phyloP scores from a whole-genome alignment of 2,329 filamentous ascomycete species.

The Claviceps sp. region DNA sequence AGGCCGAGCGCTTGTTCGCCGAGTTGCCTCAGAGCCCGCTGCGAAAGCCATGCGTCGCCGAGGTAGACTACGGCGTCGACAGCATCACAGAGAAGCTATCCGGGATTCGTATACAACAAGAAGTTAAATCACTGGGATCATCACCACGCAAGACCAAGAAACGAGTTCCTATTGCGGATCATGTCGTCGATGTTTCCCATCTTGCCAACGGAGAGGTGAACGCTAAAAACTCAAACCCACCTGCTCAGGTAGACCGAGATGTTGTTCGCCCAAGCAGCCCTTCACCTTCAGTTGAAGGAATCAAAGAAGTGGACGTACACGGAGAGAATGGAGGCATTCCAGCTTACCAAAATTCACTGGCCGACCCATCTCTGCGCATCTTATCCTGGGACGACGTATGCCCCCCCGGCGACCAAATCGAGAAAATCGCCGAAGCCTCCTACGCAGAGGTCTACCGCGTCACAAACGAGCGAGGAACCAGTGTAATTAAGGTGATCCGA shows the following conservation, averaged over 20 bases:
- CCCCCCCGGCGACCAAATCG: conserved; percentile 36
- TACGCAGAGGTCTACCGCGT: conserved; percentile 54
- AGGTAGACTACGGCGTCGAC: conserved; percentile 15
- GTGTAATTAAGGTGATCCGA: conserved; percentile 52
- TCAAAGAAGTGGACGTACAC: no score
- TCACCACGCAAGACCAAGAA: conserved; percentile 10
- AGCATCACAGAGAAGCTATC: conserved; percentile 23
- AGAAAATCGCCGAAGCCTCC: conserved; percentile 54
- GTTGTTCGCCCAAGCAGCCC: background rate
- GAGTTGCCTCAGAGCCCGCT: conserved; percentile 38
- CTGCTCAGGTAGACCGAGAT: background rate
- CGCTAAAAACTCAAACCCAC: no score
- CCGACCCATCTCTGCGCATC: conserved; percentile 22
- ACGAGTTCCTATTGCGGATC: conserved; percentile 1
- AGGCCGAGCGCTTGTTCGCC: conserved; percentile 34
- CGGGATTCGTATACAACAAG: conserved; percentile 16
- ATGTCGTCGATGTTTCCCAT: conserved; percentile 3
- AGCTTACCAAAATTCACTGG: background rate
- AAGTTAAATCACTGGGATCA: conserved; percentile 3
- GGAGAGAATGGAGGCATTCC: conserved; percentile 6
- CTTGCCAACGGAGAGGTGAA: background rate
- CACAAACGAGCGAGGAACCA: conserved; percentile 43
- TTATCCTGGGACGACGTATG: conserved; percentile 47
- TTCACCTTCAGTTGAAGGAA: background rate
- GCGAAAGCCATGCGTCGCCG: conserved; percentile 15